These are phyloP conservation scores for Antitrichia curtipendula DNA, from an alignment of 225 moss, liverwort and hornwort genomes.

Conservation along the genomic window DNA sequence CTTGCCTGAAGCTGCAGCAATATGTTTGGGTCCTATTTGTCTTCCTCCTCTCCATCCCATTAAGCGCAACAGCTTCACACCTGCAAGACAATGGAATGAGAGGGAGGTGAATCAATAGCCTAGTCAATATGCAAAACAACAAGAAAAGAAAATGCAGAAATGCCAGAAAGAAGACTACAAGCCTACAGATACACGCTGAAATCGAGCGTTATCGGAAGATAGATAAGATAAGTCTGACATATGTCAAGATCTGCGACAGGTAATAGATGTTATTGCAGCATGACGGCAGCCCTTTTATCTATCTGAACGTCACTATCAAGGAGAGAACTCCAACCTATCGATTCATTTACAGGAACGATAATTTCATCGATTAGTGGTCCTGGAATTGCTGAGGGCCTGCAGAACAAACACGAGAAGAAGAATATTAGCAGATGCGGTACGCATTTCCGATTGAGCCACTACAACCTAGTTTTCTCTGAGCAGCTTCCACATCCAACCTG, in stretches of 20 bases:
- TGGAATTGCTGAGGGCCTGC: conserved; percentile 78
- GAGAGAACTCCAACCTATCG: conserved; percentile 43
- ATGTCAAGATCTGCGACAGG: neutral
- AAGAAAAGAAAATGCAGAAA: neutral
- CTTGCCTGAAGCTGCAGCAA: conserved; percentile 60
- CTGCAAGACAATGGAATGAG: conserved; percentile 16
- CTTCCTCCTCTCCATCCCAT: conserved; percentile 93
- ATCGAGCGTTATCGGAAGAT: neutral
- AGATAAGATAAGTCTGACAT: neutral
- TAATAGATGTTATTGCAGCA: neutral
- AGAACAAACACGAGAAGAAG: neutral
- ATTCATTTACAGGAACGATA: conserved; percentile 51
- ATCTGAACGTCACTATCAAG: neutral
- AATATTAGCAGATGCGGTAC: neutral
- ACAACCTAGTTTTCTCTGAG: neutral
- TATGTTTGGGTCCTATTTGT: conserved; percentile 47
- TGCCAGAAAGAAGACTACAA: neutral
- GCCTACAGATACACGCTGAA: neutral
- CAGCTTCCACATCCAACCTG: neutral
- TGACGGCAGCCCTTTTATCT: neutral
- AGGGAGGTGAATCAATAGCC: neutral
- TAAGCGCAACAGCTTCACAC: conserved; percentile 66
- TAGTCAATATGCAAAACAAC: neutral
- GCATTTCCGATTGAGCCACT: neutral
- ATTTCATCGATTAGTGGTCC: conserved; percentile 75